Percentiles rank a stretch among this genome's conserved stretches.
These are phyloP conservation scores for Mycena rosella DNA, from an alignment of 768 basidiomycete genomes.

Conservation along the genomic window DNA sequence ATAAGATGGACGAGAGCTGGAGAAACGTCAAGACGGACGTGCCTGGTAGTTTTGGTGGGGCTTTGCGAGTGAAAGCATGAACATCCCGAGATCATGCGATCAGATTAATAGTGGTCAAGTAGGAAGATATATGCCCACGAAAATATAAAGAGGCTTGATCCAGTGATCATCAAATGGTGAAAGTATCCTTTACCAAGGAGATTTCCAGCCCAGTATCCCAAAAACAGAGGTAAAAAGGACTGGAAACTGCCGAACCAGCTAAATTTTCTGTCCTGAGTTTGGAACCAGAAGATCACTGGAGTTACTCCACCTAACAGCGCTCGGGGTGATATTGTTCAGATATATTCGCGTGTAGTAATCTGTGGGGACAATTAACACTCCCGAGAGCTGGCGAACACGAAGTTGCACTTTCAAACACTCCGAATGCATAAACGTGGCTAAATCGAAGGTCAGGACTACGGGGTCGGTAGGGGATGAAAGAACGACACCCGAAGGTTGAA, in stretches of 20 bases:
- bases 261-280: too few species aligned
- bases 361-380: background rate
- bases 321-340: background rate
- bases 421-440: background rate
- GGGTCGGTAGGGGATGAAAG: too few species aligned
- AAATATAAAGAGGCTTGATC: conserved; percentile 21
- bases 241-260: conserved; percentile 3
- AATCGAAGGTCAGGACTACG: too few species aligned
- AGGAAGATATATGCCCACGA: conserved; percentile 9
- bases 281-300: too few species aligned
- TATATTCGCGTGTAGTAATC: conserved; percentile 4
- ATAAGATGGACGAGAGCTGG: too few species aligned
- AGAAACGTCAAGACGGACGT: background rate
- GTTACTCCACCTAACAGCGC: conserved; percentile 2
- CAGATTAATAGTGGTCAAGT: background rate
- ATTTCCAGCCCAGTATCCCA: conserved; percentile 4
- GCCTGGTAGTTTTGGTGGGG: conserved; percentile 47
- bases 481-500: conserved; percentile 41
- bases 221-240: background rate
- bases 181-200: conserved; percentile 31
- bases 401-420: background rate
- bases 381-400: background rate
- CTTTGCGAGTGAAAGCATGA: too few species aligned
- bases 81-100: too few species aligned
- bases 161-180: conserved; percentile 13